These are phyloP conservation scores for Clarireedia sp. DNA, from an alignment of 2,329 filamentous ascomycete species.

Conservation along the genomic window DNA sequence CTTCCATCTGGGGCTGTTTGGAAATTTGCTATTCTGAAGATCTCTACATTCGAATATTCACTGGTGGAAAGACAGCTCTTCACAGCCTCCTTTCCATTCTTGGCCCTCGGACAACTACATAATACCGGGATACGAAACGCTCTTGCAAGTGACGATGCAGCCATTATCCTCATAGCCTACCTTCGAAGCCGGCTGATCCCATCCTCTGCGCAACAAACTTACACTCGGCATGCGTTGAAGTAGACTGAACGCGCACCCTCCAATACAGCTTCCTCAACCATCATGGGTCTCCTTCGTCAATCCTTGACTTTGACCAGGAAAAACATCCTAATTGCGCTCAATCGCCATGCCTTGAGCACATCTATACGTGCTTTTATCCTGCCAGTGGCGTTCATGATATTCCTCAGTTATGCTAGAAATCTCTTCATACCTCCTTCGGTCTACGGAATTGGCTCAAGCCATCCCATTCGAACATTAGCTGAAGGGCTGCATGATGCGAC, in stretches of 20 bases:
- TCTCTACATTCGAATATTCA: too few relatives aligned
- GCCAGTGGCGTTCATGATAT: slow-evolving; percentile 49
- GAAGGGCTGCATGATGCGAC: slow-evolving; percentile 53
- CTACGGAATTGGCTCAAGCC: slow-evolving; percentile 61
- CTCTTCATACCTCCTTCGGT: slow-evolving; percentile 71
- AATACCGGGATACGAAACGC: too few relatives aligned
- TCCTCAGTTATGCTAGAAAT: slow-evolving; percentile 67
- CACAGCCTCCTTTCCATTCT: too few relatives aligned
- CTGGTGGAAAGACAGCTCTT: too few relatives aligned
- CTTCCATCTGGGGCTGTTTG: too few relatives aligned
- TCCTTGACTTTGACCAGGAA: slow-evolving; percentile 54
- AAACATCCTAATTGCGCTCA: slow-evolving; percentile 50
- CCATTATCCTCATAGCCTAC: too few relatives aligned
- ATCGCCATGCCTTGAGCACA: slow-evolving; percentile 45
- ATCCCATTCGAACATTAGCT: slow-evolving; percentile 54
- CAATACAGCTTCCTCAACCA: neutral
- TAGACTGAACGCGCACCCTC: neutral
- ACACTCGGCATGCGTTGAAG: neutral
- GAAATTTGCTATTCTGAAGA: too few relatives aligned
- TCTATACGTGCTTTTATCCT: slow-evolving; percentile 50
- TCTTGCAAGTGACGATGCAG: too few relatives aligned
- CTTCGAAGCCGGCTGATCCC: too few relatives aligned
- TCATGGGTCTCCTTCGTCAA: slow-evolving; percentile 48
- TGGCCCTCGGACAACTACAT: too few relatives aligned
- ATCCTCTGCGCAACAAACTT: too few relatives aligned